Evolutionary conservation across 768 basidiomycete species (phyloP).

Genomic region (Mycena venus): DNA sequence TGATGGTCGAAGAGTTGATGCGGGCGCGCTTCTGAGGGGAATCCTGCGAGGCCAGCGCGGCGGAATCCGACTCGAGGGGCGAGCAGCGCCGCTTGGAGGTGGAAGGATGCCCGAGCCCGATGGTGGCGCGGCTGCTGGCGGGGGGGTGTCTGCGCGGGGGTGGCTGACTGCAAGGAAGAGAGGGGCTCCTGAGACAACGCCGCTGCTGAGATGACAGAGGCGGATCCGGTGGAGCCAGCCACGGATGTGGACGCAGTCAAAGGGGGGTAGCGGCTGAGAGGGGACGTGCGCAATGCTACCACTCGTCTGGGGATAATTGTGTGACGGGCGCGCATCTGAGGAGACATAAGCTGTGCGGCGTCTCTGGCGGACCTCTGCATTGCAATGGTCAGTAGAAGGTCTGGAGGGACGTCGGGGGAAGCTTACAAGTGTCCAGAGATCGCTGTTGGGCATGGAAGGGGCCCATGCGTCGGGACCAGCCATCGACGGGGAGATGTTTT

Average conservation of each 20-base stretch:
- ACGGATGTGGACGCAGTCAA: neutral
- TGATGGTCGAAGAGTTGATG: constrained; percentile 18
- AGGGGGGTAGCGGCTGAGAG: neutral
- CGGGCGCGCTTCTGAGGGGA: neutral
- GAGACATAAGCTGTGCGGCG: neutral
- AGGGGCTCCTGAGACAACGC: neutral
- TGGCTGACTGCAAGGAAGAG: neutral
- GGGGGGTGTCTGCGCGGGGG: neutral
- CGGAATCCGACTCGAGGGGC: neutral
- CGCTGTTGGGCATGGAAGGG: constrained; percentile 15
- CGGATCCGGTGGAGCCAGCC: neutral
- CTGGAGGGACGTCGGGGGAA: neutral
- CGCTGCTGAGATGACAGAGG: neutral
- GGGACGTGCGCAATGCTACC: neutral
- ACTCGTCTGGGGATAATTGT: neutral
- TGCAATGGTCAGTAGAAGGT: neutral
- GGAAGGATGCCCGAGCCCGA: constrained; percentile 24
- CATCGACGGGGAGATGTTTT: neutral
- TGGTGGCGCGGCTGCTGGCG: neutral
- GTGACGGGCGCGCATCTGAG: neutral
- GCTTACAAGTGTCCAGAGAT: constrained; percentile 17
- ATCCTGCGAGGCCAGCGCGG: neutral
- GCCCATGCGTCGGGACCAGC: neutral
- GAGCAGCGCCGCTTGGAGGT: neutral
- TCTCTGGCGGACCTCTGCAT: neutral